Percentiles rank a stretch among this genome's conserved stretches.
Conservation (phyloP, 2,329 filamentous ascomycete genomes). For the Fusarium coffeatum region DNA sequence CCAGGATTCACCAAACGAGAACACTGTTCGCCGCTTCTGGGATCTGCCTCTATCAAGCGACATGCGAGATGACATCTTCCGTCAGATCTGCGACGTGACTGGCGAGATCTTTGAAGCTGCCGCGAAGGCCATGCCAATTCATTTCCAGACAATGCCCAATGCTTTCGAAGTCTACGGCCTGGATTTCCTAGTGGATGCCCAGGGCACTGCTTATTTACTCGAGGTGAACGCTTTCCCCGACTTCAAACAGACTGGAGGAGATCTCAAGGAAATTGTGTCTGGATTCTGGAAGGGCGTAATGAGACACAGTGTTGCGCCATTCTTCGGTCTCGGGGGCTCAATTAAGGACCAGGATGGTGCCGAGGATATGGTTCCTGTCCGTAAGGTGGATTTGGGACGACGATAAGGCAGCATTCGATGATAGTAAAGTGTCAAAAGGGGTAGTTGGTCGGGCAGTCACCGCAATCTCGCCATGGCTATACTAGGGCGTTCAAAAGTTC, state of each 20-base stretch:
- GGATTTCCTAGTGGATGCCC: constrained; percentile 84
- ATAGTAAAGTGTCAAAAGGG: background rate
- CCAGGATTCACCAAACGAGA: constrained; percentile 71
- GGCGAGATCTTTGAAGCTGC: constrained; percentile 88
- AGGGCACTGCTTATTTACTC: constrained; percentile 76
- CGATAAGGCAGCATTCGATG: constrained; percentile 34
- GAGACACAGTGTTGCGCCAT: constrained; percentile 71
- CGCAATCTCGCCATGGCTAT: background rate
- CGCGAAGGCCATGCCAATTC: constrained; percentile 82
- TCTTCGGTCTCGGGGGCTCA: constrained; percentile 65
- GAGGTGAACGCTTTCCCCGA: constrained; percentile 98
- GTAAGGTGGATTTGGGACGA: constrained; percentile 65
- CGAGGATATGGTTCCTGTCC: constrained; percentile 63
- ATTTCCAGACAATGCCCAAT: constrained; percentile 91
- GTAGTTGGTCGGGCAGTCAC: background rate
- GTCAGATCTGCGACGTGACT: constrained; percentile 78
- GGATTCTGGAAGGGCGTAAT: constrained; percentile 83
- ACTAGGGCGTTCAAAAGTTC: constrained; percentile 29
- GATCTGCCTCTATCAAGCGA: constrained; percentile 61
- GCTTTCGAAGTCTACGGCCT: constrained; percentile 93
- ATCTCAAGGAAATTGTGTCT: constrained; percentile 76
- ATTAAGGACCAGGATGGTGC: constrained; percentile 45
- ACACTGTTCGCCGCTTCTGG: constrained; percentile 82
- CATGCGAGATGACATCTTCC: constrained; percentile 73
- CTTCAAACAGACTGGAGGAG: constrained; percentile 91